Percentiles rank a stretch among this genome's conserved stretches.
These are phyloP conservation scores for Elsinoe fawcettii DNA, from an alignment of 2,329 filamentous ascomycete species.

Conservation along the genomic window DNA sequence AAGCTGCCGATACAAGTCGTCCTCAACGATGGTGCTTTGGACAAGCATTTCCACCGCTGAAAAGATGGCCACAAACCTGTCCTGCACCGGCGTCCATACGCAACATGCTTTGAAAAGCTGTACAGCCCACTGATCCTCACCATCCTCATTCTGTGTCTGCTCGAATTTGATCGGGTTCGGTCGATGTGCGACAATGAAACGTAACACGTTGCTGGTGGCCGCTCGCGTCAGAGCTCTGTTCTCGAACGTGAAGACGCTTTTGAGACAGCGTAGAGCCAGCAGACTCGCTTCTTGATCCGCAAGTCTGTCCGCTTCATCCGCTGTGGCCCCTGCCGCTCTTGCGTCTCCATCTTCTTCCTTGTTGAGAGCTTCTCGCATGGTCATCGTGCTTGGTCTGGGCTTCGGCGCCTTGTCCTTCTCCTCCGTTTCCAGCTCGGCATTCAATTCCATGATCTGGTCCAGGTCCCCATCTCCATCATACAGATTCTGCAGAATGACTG, in stretches of 20 bases:
- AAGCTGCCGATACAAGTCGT: conserved; percentile 64
- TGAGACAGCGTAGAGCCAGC: conserved; percentile 75
- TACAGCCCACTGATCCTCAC: conserved; percentile 66
- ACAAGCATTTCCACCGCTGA: conserved; percentile 71
- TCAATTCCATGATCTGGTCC: conserved; percentile 57
- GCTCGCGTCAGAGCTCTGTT: conserved; percentile 74
- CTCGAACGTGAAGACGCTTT: conserved; percentile 75
- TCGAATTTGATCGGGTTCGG: conserved; percentile 22
- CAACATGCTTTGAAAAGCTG: conserved; percentile 72
- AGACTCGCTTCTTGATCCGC: conserved; percentile 84
- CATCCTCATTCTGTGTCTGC: conserved; percentile 31
- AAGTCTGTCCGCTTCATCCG: conserved; percentile 78
- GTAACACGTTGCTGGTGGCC: conserved; percentile 65
- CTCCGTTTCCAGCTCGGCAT: conserved; percentile 57
- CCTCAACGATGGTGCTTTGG: conserved; percentile 59
- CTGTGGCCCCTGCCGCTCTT: conserved; percentile 66
- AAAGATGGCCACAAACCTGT: conserved; percentile 83
- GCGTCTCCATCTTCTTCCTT: conserved; percentile 53
- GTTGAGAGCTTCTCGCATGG: conserved; percentile 63
- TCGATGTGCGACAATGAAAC: conserved; percentile 52
- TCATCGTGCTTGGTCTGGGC: conserved; percentile 70
- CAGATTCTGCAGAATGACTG: conserved; percentile 78
- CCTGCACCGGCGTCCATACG: conserved; percentile 86
- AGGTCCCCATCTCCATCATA: conserved; percentile 67
- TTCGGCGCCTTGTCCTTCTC: conserved; percentile 57